A percentile compares a stretch with the other conserved stretches of the same genome.
Evolutionary conservation across 495 filamentous ascomycete genomes (phyloP).

Genomic region (Paragyromitra xinjiangensis): DNA sequence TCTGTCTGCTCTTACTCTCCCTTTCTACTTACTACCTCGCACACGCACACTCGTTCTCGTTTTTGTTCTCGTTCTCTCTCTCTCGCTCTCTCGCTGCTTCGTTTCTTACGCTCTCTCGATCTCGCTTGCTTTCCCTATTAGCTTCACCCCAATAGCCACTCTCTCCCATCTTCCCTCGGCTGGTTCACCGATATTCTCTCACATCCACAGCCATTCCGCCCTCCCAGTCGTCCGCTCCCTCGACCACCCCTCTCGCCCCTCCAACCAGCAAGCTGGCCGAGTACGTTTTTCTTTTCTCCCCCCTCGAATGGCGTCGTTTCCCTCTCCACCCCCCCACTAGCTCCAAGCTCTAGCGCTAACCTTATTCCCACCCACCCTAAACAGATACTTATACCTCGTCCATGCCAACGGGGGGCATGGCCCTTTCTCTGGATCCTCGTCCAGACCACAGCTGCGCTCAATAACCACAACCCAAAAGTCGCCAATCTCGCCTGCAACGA

Average conservation of each 20-base stretch:
- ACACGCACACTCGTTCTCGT: background rate
- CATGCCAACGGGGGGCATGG: conserved; percentile 55
- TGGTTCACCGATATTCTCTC: too few relatives aligned
- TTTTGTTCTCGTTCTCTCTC: background rate
- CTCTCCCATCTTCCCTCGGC: background rate
- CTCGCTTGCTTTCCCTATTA: conserved; percentile 25
- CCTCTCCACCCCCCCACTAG: conserved; percentile 23
- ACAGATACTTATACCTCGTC: conserved; percentile 56
- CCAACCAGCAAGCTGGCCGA: conserved; percentile 50
- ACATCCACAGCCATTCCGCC: too few relatives aligned
- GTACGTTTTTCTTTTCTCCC: conserved; percentile 28
- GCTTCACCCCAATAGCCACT: conserved; percentile 6
- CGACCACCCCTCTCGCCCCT: conserved; percentile 9
- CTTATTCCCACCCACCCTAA: conserved; percentile 8
- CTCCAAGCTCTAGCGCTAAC: conserved; percentile 40
- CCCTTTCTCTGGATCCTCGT: conserved; percentile 48
- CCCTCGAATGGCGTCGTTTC: background rate
- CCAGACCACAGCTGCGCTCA: conserved; percentile 47
- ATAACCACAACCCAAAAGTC: conserved; percentile 49
- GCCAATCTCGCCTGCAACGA: conserved; percentile 31
- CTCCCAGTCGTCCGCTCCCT: conserved; percentile 9
- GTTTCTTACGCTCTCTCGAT: conserved; percentile 17
- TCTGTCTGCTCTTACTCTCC: background rate
- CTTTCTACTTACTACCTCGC: background rate
- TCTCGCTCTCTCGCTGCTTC: background rate